phyloP scores from a whole-genome alignment of 129 eudicot genomes.

The Chrysanthemum lavandulifolium region DNA sequence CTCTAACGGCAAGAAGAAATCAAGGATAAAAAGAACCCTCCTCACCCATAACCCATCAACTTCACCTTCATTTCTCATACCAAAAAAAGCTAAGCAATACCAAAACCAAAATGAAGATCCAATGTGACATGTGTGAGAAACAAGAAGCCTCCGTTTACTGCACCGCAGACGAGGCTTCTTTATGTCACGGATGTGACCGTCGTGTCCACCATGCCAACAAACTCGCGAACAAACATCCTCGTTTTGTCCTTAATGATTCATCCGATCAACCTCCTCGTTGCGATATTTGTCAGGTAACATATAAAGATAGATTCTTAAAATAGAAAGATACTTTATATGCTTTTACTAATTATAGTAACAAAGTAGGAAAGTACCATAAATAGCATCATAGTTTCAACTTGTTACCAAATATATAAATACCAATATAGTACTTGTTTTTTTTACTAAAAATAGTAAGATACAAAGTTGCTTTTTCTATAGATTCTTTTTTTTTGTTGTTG shows the following conservation, averaged over 20 bases:
- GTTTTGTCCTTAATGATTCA: slow-evolving; percentile 56
- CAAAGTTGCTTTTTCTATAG: too few species aligned
- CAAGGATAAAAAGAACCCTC: slow-evolving; percentile 30
- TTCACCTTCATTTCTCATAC: background rate
- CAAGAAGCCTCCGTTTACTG: slow-evolving; percentile 72
- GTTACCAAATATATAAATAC: too few species aligned
- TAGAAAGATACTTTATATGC: background rate
- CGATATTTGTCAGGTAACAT: slow-evolving; percentile 78
- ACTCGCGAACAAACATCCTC: slow-evolving; percentile 76
- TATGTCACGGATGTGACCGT: slow-evolving; percentile 70
- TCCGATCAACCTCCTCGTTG: slow-evolving; percentile 54
- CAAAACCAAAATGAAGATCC: slow-evolving; percentile 66
- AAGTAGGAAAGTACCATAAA: too few species aligned
- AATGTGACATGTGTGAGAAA: slow-evolving; percentile 84
- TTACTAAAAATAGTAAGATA: too few species aligned
- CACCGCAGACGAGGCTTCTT: slow-evolving; percentile 91
- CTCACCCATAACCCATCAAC: slow-evolving; percentile 10
- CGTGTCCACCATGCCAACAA: slow-evolving; percentile 85
- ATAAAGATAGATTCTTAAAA: background rate
- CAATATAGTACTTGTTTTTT: too few species aligned
- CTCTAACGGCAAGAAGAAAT: slow-evolving; percentile 18
- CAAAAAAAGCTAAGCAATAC: background rate
- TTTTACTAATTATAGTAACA: background rate
- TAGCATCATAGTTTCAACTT: too few species aligned
- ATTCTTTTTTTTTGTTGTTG: too few species aligned